Conservation (phyloP, 768 basidiomycete genomes). For the Crucibulum laeve region DNA sequence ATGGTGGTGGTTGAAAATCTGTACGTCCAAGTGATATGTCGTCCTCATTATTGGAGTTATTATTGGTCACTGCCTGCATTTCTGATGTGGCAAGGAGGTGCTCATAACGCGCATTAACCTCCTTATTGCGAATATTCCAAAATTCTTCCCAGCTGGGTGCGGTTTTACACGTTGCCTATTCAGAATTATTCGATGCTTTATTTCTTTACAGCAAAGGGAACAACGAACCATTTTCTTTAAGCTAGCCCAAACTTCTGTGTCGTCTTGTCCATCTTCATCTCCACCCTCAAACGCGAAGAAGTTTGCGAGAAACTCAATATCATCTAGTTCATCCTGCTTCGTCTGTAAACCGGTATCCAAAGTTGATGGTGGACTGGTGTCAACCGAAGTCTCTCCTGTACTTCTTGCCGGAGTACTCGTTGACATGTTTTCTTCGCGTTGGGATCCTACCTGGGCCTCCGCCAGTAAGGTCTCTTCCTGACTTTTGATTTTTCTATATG, state of each 20-base stretch:
- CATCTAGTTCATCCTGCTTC: slow-evolving; percentile 23
- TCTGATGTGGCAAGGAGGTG: neutral
- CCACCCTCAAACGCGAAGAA: slow-evolving; percentile 53
- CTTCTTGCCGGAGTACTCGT: too few species aligned
- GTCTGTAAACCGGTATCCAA: neutral
- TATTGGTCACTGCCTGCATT: too few species aligned
- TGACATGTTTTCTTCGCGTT: too few species aligned
- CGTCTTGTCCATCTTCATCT: slow-evolving; percentile 38
- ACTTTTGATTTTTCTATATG: slow-evolving; percentile 37
- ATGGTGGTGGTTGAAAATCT: too few species aligned
- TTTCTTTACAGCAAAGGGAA: neutral
- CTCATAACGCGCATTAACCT: slow-evolving; percentile 40
- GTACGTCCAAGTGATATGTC: too few species aligned
- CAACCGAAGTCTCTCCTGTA: too few species aligned
- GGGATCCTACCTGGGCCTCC: slow-evolving; percentile 9
- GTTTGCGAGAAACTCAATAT: slow-evolving; percentile 45
- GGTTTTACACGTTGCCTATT: slow-evolving; percentile 38
- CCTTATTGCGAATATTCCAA: slow-evolving; percentile 37
- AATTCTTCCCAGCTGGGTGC: slow-evolving; percentile 46
- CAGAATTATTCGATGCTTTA: neutral
- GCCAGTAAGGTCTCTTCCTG: slow-evolving; percentile 11
- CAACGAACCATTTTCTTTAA: slow-evolving; percentile 41
- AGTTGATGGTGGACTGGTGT: slow-evolving; percentile 5
- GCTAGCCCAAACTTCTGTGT: slow-evolving; percentile 44
- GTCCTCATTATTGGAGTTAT: too few species aligned